These are phyloP conservation scores for Dictyostelium brefeldianum DNA, from an alignment of 78 protist genomes.

Conservation along the genomic window DNA sequence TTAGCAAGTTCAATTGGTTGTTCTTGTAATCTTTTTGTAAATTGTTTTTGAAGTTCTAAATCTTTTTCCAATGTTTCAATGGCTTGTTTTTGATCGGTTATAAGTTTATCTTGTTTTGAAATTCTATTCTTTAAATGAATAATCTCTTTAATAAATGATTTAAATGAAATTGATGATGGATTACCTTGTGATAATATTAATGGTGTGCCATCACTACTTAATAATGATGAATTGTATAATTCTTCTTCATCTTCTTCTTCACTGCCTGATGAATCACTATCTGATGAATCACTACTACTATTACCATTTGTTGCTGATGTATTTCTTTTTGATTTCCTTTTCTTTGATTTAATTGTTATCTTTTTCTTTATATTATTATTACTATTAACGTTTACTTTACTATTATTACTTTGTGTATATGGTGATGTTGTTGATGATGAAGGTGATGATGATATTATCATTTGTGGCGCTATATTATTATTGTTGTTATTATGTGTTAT, in stretches of 20 bases:
- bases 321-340: neutral
- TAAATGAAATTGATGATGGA: constrained; percentile 41
- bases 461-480: constrained; percentile 3
- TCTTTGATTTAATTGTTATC: neutral
- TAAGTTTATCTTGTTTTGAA: constrained; percentile 68
- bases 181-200: constrained; percentile 35
- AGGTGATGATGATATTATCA: neutral
- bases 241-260: constrained; percentile 3
- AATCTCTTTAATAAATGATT: constrained; percentile 71
- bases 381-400: neutral
- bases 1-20: constrained; percentile 35
- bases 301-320: neutral
- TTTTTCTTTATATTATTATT: neutral
- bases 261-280: constrained; percentile 1
- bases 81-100: constrained; percentile 25
- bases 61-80: constrained; percentile 60
- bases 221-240: neutral
- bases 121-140: constrained; percentile 62
- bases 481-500: neutral
- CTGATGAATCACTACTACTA: constrained; percentile 10
- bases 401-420: neutral
- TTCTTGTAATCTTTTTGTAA: constrained; percentile 5
- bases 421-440: constrained; percentile 18
- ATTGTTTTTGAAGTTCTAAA: constrained; percentile 20
- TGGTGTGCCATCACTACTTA: constrained; percentile 34